Percentiles rank a stretch among this genome's conserved stretches.
These are phyloP conservation scores for Trichopus zeylanicus DNA, from an alignment of 116 monocot genomes.

Conservation along the genomic window DNA sequence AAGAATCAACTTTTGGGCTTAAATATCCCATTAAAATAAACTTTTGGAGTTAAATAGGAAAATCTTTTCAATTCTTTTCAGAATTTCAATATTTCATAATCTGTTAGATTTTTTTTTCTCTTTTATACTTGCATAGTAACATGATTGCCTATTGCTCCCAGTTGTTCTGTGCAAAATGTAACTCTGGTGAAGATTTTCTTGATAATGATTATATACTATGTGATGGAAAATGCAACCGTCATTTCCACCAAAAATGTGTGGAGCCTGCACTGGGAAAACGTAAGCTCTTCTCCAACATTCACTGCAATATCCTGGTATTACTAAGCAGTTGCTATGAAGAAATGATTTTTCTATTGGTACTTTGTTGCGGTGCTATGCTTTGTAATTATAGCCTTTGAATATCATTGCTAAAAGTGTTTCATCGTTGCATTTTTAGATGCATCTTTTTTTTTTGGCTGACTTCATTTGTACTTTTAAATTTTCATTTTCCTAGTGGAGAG, in stretches of 20 bases:
- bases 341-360: neutral
- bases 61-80: neutral
- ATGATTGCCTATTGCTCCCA: conserved; percentile 19
- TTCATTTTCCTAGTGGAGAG: too few species aligned
- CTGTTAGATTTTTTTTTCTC: conserved; percentile 1
- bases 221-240: conserved; percentile 64
- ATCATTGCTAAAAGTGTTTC: neutral
- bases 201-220: conserved; percentile 75
- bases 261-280: conserved; percentile 65
- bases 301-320: neutral
- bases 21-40: too few species aligned
- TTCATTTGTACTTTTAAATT: too few species aligned
- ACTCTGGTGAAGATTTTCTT: conserved; percentile 48
- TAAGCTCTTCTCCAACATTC: conserved; percentile 16
- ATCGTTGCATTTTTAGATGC: too few species aligned
- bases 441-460: too few species aligned
- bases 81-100: neutral
- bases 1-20: neutral
- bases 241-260: conserved; percentile 75
- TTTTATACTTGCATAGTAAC: neutral
- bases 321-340: neutral
- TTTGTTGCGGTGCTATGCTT: neutral
- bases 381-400: neutral
- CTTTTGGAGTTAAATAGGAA: neutral
- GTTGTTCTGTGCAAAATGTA: conserved; percentile 80